Evolutionary conservation across 345 rosid species (phyloP).

Genomic region (Citrus hindsii): DNA sequence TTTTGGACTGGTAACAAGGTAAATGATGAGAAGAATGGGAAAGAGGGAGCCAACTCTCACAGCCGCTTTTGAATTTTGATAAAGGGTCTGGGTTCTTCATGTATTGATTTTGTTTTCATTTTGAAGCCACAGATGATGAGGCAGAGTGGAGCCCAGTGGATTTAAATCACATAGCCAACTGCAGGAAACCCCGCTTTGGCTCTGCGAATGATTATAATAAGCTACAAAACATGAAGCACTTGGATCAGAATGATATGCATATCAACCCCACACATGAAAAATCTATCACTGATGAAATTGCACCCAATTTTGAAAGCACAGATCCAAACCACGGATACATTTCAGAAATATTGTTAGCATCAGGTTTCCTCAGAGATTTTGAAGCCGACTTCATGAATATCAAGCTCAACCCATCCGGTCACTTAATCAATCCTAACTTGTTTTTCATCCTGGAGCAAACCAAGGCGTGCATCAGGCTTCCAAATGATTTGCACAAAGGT

Average conservation of each 20-base stretch:
- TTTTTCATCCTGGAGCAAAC: slow-evolving; percentile 60
- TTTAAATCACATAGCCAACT: slow-evolving; percentile 19
- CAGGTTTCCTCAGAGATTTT: slow-evolving; percentile 55
- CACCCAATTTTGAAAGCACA: slow-evolving; percentile 16
- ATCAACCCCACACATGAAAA: slow-evolving; percentile 14
- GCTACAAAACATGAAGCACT: slow-evolving; percentile 20
- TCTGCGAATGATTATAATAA: slow-evolving; percentile 27
- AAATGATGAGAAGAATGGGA: background rate
- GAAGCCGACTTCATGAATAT: slow-evolving; percentile 36
- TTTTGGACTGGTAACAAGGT: background rate
- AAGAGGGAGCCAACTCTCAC: background rate
- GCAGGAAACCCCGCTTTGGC: slow-evolving; percentile 34
- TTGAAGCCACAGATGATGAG: slow-evolving; percentile 47
- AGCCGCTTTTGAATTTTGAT: background rate
- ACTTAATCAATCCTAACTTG: slow-evolving; percentile 50
- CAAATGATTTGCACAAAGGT: slow-evolving; percentile 23
- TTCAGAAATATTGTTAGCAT: slow-evolving; percentile 52
- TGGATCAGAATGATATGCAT: slow-evolving; percentile 19
- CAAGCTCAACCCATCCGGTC: slow-evolving; percentile 48
- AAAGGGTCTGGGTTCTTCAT: background rate
- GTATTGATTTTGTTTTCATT: slow-evolving; percentile 2
- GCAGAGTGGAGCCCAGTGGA: slow-evolving; percentile 38
- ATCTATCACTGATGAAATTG: slow-evolving; percentile 19
- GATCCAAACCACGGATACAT: slow-evolving; percentile 62
- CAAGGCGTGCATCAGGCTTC: slow-evolving; percentile 30